These are phyloP conservation scores for Fusarium nisikadoi DNA, from an alignment of 2,329 filamentous ascomycete genomes.

Conservation along the genomic window DNA sequence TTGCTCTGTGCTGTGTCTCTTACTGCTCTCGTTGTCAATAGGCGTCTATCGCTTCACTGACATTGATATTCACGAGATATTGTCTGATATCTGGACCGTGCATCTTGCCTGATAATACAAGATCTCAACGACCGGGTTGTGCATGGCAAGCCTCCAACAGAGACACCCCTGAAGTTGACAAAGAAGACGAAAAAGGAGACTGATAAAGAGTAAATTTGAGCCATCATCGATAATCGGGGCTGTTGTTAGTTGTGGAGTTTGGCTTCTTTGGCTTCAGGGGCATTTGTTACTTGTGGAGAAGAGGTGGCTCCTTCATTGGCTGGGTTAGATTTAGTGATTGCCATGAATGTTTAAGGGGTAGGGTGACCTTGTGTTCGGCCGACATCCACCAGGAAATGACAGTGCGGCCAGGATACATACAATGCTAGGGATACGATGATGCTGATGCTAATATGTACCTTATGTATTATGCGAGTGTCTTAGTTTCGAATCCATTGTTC, in stretches of 20 bases:
- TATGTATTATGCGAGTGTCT: too few species aligned
- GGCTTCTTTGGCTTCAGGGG: slow-evolving; percentile 36
- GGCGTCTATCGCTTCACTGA: neutral
- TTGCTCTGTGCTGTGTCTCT: neutral
- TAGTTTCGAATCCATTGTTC: neutral
- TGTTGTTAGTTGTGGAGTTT: slow-evolving; percentile 27
- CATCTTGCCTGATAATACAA: neutral
- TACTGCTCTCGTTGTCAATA: neutral
- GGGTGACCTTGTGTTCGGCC: slow-evolving; percentile 24
- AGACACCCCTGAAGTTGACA: neutral
- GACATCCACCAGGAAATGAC: neutral
- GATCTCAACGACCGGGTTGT: slow-evolving; percentile 17
- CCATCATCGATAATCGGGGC: slow-evolving; percentile 28
- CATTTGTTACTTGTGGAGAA: slow-evolving; percentile 33
- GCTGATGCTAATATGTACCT: neutral
- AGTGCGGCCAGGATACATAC: neutral
- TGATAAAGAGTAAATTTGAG: slow-evolving; percentile 32
- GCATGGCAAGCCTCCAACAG: neutral
- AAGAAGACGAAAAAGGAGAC: slow-evolving; percentile 18
- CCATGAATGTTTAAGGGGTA: slow-evolving; percentile 17
- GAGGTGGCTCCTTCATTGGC: slow-evolving; percentile 12
- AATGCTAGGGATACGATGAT: neutral
- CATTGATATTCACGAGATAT: neutral
- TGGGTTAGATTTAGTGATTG: slow-evolving; percentile 11
- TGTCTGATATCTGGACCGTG: neutral